A percentile compares a stretch with the other conserved stretches of the same genome.
These are phyloP conservation scores for Penicillium odoratum DNA, from an alignment of 495 filamentous ascomycete genomes.

Conservation along the genomic window DNA sequence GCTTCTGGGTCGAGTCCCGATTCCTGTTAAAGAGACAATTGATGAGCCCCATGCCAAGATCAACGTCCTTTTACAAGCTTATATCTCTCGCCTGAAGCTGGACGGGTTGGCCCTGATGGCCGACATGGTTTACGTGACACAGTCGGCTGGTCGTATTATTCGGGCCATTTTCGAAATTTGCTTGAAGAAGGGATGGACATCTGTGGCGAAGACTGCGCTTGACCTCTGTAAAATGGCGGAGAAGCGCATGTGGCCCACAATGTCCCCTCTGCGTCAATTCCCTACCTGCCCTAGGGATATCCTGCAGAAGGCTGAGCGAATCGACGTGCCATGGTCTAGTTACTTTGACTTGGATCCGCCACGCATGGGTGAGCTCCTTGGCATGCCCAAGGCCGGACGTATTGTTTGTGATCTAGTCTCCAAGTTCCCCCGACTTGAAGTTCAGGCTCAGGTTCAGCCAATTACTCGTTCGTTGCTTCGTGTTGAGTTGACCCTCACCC, in stretches of 20 bases:
- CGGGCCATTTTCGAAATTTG: conserved; percentile 96
- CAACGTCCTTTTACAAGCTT: conserved; percentile 97
- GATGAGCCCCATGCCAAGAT: conserved; percentile 98
- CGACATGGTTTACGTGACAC: conserved; percentile 97
- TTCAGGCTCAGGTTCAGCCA: conserved; percentile 90
- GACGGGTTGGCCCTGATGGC: conserved; percentile 96
- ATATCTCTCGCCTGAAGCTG: conserved; percentile 91
- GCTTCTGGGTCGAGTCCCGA: conserved; percentile 82
- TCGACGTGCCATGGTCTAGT: conserved; percentile 89
- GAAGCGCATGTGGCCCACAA: conserved; percentile 98
- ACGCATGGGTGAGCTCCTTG: conserved; percentile 93
- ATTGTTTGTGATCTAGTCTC: conserved; percentile 80
- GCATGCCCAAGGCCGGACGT: conserved; percentile 85
- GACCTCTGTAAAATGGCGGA: conserved; percentile 99
- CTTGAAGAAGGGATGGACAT: conserved; percentile 93
- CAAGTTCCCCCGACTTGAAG: conserved; percentile 90
- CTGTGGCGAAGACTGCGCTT: conserved; percentile 87
- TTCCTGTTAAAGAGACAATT: conserved; percentile 96
- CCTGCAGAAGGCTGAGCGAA: conserved; percentile 85
- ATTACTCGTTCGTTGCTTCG: conserved; percentile 96
- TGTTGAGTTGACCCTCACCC: conserved; percentile 87
- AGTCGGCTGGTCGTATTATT: conserved; percentile 94
- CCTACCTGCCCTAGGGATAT: conserved; percentile 79
- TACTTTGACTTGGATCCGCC: conserved; percentile 97
- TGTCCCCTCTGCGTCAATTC: conserved; percentile 94